These are phyloP conservation scores for Gymnopilus junonius DNA, from an alignment of 768 basidiomycete species.

Conservation along the genomic window DNA sequence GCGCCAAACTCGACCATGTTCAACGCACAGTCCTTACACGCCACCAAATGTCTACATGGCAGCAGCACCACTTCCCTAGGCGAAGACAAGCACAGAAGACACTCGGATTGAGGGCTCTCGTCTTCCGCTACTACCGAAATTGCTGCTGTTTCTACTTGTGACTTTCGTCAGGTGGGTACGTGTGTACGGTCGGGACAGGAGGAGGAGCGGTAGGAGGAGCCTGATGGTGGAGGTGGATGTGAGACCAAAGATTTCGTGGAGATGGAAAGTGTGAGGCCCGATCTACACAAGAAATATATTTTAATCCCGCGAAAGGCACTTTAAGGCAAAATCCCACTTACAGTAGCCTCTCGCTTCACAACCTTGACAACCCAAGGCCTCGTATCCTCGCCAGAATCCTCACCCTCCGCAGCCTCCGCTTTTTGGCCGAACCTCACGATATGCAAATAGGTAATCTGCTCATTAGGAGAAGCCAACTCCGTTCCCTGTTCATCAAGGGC, in stretches of 20 bases:
- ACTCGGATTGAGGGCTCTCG: conserved; percentile 83
- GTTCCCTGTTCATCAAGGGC: conserved; percentile 80
- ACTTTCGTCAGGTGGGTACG: conserved; percentile 43
- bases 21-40: conserved; percentile 92
- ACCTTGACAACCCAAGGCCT: conserved; percentile 93
- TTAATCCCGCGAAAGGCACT: not conserved
- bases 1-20: conserved; percentile 99
- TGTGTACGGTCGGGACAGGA: conserved; percentile 30
- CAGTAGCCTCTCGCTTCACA: conserved; percentile 88
- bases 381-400: conserved; percentile 49
- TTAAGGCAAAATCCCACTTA: conserved; percentile 31
- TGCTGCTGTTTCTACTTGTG: conserved; percentile 49
- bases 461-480: conserved; percentile 72
- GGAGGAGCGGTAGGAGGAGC: conserved; percentile 36
- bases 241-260: conserved; percentile 95
- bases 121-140: conserved; percentile 41
- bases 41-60: conserved; percentile 92
- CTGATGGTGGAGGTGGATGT: conserved; percentile 54
- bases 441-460: conserved; percentile 89
- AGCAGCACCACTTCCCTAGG: conserved; percentile 92
- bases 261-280: conserved; percentile 90
- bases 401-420: conserved; percentile 33
- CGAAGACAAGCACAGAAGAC: conserved; percentile 87
- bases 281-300: conserved; percentile 55
- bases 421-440: conserved; percentile 70